These are phyloP conservation scores for Penicillium taxi DNA, from an alignment of 495 filamentous ascomycete species.

Conservation along the genomic window DNA sequence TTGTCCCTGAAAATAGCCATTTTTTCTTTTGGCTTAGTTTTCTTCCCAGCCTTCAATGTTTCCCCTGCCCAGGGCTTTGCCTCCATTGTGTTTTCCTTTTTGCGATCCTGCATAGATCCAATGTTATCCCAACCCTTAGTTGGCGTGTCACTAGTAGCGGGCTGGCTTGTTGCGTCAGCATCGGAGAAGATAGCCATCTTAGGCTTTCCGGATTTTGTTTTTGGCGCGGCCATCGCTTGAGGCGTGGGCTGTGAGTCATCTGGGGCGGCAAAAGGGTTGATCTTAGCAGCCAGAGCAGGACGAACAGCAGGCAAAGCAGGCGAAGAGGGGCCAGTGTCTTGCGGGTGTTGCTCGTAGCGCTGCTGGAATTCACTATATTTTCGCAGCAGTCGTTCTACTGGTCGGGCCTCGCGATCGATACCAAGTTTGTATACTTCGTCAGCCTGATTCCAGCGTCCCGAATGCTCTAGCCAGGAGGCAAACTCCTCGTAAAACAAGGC, in stretches of 20 bases:
- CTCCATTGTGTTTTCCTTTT: conserved; percentile 87
- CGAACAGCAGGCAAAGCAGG: conserved; percentile 78
- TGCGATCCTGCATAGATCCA: conserved; percentile 73
- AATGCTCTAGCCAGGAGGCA: conserved; percentile 80
- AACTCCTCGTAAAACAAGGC: conserved; percentile 98
- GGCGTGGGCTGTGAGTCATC: conserved; percentile 48
- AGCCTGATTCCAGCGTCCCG: conserved; percentile 81
- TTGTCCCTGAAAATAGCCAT: conserved; percentile 90
- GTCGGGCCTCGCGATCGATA: conserved; percentile 79
- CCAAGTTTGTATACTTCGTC: conserved; percentile 88
- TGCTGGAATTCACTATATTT: conserved; percentile 88
- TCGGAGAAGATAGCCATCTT: conserved; percentile 94
- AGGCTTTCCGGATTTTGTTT: conserved; percentile 54
- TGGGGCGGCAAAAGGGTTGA: conserved; percentile 63
- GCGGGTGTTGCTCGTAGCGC: conserved; percentile 55
- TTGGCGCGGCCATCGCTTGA: conserved; percentile 49
- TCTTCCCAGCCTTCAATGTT: conserved; percentile 79
- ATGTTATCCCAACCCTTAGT: conserved; percentile 88
- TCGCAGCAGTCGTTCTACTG: conserved; percentile 67
- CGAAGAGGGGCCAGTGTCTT: conserved; percentile 61
- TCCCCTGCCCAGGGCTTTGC: conserved; percentile 88
- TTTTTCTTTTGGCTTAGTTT: conserved; percentile 65
- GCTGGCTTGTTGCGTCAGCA: conserved; percentile 36
- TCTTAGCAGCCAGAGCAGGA: conserved; percentile 78
- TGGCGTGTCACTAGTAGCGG: conserved; percentile 35